Percentiles rank a stretch among this genome's conserved stretches.
Evolutionary conservation across 345 rosid genomes (phyloP).

Genomic region (Triadica sebifera): DNA sequence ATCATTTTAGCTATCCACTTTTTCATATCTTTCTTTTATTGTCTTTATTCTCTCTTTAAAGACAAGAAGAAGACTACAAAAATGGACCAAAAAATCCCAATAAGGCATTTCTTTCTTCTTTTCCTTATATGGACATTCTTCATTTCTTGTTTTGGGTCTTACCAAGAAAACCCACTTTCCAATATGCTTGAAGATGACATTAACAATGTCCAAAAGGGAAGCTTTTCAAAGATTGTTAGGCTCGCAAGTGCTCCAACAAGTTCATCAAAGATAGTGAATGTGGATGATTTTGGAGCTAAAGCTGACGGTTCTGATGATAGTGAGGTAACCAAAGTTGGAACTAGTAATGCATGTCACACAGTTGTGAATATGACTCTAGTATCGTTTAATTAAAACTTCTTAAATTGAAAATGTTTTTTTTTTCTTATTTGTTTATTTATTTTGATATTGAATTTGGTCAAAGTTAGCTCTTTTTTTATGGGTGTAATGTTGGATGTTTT

Average conservation of each 20-base stretch:
- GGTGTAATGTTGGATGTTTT: neutral
- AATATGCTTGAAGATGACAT: neutral
- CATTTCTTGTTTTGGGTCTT: constrained; percentile 18
- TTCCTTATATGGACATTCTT: constrained; percentile 13
- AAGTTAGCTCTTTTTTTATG: neutral
- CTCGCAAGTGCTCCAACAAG: constrained; percentile 4
- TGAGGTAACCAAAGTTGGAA: constrained; percentile 19
- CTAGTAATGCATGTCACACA: neutral
- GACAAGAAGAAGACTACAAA: neutral
- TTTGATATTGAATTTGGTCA: neutral
- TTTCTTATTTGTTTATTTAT: too few species aligned
- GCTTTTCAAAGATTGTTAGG: constrained; percentile 5
- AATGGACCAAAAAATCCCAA: constrained; percentile 24
- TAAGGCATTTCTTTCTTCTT: constrained; percentile 9
- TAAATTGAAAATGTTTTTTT: too few species aligned
- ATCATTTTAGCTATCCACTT: too few species aligned
- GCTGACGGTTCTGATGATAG: constrained; percentile 38
- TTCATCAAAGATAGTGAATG: constrained; percentile 32
- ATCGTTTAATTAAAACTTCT: too few species aligned
- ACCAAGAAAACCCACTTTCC: constrained; percentile 8
- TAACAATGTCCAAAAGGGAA: neutral
- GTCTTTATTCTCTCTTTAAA: neutral
- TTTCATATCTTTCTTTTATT: neutral
- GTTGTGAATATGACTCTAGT: too few species aligned
- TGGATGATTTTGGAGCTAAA: constrained; percentile 43